Base-by-base conservation (phyloP, 805 yeast genomes). In the Starmerella vitae region DNA sequence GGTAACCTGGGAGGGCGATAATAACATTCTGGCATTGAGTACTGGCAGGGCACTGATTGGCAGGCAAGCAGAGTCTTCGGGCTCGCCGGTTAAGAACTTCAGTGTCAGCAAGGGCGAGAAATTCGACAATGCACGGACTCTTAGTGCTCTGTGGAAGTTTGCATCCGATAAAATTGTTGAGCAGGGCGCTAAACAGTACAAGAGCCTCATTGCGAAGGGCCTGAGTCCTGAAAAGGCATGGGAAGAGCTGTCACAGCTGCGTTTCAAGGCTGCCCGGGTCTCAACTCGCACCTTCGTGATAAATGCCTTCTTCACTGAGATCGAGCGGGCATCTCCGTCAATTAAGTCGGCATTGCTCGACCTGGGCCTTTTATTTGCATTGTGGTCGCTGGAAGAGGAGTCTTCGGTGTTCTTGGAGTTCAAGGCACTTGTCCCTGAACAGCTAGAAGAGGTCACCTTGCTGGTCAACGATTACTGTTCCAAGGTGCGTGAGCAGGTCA, bases 1-100 rank as follows among this genome's bases (percentile, higher is more conserved):
- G 64, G 85, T 94, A 62, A 86, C 96, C 15, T 86, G 96, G 96
- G 96, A 86, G 65, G 96, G 96, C 60, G 96, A 86, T 61, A 86
- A 86, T 65, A 85, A 76, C 54, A 78, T 86, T 32, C 67, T 86
- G 47, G 80, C 85, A 2, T 74, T 83, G 60, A 77, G 84, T 38
- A 73, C 84, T 43, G 96, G 94, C 42, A 76, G 88, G 58, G 74
- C 91, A 20, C 65, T 78, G 29, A 64, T 76, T 46, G 71, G 70
- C 41, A 64, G 67, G 52, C 51, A 49, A 28, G 66, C 68, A n/a
- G 69, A 68, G 12, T 66, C 69, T 39, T 32, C 47, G 32, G 34
- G 52, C 21, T 36, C 39, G 18, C 44, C 47, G 17, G 34, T 38
- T 22, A 26, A 32, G 19, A 31, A 29, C 3, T 17, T 36, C 31